Evolutionary conservation across 495 filamentous ascomycete genomes (phyloP), one percentile per base, ranked within the genome.

Genomic region (Barbatosphaeria neglecta): DNA sequence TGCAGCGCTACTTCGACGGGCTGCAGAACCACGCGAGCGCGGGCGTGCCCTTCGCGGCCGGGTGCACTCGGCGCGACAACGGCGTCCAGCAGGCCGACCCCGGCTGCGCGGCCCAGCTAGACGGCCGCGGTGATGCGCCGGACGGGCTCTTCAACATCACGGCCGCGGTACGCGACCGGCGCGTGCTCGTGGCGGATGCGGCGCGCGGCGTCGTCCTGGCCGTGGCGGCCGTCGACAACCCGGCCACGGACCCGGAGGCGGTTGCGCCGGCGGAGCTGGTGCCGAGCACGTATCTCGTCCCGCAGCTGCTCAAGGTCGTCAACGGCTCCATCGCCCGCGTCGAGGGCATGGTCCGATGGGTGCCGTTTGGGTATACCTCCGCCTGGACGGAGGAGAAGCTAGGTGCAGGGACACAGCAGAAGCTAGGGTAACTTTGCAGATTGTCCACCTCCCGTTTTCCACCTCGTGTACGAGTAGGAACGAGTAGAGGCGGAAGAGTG

Each of bases 261-360:
- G 18, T 54, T 28, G 22, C 52, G 2, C 37, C 50, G 41, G 37
- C 56, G 19, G 39, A 43, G 23, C 41, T 50, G 16, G 38, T 55
- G 19, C 52, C 52, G 2, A 49, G 56, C 22, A 55, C 52, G 13
- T 58, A 58, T 22, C 33, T 58, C 42, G 40, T 55, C 33, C 50
- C 48, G 16, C 56, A 58, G 40, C 42, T 58, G 37, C 33, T 58
- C n/a, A 55, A 52, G 23, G 28, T 58, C 10, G 20, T 44, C 7
- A 47, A 51, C 22, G 55, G 52, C 1, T 44, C 41, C 0, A 58
- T 58, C 22, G 42, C 52, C 23, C 52, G 44, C 3, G 27, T 58
- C 9, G 52, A 58, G 37, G 55, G 50, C 37, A 47, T 51, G 17
- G 44, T 56, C 6, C 55, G 56, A 41, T 58, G 56, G 53, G 46